Base-by-base conservation (phyloP, 2,329 filamentous ascomycete species). In the Cytospora piceicola region DNA sequence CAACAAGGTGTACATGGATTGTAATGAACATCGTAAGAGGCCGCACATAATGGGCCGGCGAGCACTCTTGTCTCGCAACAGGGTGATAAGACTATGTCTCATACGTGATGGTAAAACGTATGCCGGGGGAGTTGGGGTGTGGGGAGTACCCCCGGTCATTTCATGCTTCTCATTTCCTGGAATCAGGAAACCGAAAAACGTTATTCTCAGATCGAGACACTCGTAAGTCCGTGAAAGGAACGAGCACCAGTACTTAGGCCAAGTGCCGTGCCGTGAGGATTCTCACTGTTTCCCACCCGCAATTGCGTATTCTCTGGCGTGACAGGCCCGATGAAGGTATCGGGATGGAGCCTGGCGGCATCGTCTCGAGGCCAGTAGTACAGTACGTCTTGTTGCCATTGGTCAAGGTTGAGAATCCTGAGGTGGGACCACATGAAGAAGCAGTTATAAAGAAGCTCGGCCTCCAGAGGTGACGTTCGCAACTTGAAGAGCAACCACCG, bases 401-500 rank as follows among this genome's bases (percentile, higher is more conserved):
- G 71, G 22, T 72, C 69, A 9, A 73, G 52, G 63, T 79, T 76
- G 11, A 73, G 70, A 20, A 80, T 74, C 22, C 71, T 71, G 20
- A 79, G 69, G 6, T 46, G 58, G 30, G 55, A 58, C 7, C 51
- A 67, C 6, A 68, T 63, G 15, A 73, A 70, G 59, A 78, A 80
- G 7, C 76, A 73, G 12, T 74, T 71, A 66, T 80, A 79, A 9
- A 85, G 75, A 2, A 81, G 71, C 63, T 79, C 74, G 1, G 75
- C 81, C 66, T 83, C 79, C 63, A 84, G 71, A 0, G 81, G 75
- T 3, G 80, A 83, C 17, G 76, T 74, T 42, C 82, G 79, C 51
- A 86, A 75, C 52, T 80, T 79, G 57, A 85, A 81, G 15, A 86
- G 76, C 3, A 86, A 73, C 84, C 84, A 86, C 51, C 81, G 77